Conservation (phyloP, 1,284 basidiomycete species). For the Ceratobasidium sp. region DNA sequence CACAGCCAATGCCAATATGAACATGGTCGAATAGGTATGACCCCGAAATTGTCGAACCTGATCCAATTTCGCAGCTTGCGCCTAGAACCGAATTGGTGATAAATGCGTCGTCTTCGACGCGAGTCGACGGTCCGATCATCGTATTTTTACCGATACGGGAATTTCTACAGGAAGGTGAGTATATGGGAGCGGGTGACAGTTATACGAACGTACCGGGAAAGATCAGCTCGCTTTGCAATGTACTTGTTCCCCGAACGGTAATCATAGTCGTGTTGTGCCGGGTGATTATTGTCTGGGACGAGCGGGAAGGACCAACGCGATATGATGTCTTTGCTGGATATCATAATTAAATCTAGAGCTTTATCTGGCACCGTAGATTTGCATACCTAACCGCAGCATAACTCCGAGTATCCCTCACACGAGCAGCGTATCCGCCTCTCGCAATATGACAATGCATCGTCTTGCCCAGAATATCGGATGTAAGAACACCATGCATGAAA, state of each 20-base stretch:
- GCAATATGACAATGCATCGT: constrained; percentile 89
- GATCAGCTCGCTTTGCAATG: constrained; percentile 72
- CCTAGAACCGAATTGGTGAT: constrained; percentile 78
- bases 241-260: constrained; percentile 85
- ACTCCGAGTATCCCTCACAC: constrained; percentile 85
- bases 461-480: constrained; percentile 93
- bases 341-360: not conserved
- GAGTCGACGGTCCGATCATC: constrained; percentile 74
- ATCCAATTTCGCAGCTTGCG: constrained; percentile 69
- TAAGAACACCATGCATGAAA: constrained; percentile 95
- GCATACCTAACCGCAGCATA: constrained; percentile 83
- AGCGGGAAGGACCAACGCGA: constrained; percentile 93
- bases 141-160: constrained; percentile 83
- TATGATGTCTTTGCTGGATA: constrained; percentile 83
- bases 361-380: not conserved
- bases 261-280: constrained; percentile 79
- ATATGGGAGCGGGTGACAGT: constrained; percentile 14
- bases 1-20: constrained; percentile 74
- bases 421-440: constrained; percentile 83
- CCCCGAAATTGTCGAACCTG: constrained; percentile 65
- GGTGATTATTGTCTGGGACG: constrained; percentile 90
- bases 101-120: constrained; percentile 66
- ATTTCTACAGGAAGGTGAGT: constrained; percentile 57
- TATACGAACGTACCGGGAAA: constrained; percentile 71
- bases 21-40: constrained; percentile 86